phyloP scores from a whole-genome alignment of 208 protist genomes.

The Leishmania tropica region DNA sequence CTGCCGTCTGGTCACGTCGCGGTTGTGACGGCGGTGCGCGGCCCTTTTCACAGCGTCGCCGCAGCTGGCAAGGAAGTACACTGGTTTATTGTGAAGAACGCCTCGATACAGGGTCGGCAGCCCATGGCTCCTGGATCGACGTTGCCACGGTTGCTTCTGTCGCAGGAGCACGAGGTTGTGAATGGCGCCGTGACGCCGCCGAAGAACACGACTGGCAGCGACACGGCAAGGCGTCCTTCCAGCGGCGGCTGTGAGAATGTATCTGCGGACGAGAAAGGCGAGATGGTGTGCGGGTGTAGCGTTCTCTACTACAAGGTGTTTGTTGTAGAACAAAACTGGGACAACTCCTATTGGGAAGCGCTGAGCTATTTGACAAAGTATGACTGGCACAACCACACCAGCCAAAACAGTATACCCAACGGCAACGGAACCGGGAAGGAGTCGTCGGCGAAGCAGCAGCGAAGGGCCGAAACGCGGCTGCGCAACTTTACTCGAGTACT shows the following conservation, averaged over 20 bases:
- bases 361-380: conserved; percentile 20
- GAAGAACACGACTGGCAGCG: not conserved
- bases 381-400: not conserved
- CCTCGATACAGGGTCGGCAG: conserved; percentile 7
- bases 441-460: not conserved
- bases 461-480: not conserved
- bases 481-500: conserved; percentile 41
- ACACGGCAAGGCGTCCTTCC: not conserved
- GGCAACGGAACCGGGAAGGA: not conserved
- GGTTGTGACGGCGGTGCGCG: conserved; percentile 63
- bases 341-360: conserved; percentile 49
- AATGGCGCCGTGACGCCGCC: not conserved
- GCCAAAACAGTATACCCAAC: not conserved
- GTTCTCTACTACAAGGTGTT: conserved; percentile 50
- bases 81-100: conserved; percentile 29
- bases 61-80: conserved; percentile 30
- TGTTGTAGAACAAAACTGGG: conserved; percentile 73
- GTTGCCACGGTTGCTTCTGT: conserved; percentile 8
- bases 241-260: not conserved
- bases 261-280: not conserved
- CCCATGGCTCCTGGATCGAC: conserved; percentile 11
- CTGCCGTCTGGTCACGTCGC: conserved; percentile 59
- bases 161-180: not conserved
- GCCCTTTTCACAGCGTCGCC: conserved; percentile 30
- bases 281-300: not conserved